Conservation (phyloP, 257 asterid species). For the Fraxinus excelsior region DNA sequence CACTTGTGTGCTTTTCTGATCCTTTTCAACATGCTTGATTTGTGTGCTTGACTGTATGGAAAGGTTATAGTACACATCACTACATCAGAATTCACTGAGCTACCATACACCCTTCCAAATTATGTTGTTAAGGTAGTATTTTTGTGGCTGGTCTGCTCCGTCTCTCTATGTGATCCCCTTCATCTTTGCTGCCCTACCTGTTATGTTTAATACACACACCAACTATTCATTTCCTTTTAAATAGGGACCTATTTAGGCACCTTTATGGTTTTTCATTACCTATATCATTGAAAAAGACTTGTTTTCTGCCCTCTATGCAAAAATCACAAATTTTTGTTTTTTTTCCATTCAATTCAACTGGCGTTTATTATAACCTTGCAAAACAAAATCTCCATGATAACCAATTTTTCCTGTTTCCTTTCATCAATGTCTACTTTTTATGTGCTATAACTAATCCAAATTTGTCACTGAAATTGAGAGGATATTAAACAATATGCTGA, state of each 20-base stretch:
- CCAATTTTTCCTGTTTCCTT: not conserved
- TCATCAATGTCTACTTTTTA: not conserved
- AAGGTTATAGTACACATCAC: not conserved
- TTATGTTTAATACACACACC: too few relatives aligned
- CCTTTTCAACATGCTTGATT: constrained; percentile 16
- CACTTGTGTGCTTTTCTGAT: constrained; percentile 14
- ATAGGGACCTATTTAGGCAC: not conserved
- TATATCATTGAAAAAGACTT: not conserved
- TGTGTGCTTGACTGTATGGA: constrained; percentile 31
- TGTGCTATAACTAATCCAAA: not conserved
- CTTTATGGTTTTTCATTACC: not conserved
- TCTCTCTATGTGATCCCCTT: not conserved
- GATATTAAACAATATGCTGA: not conserved
- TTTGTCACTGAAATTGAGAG: not conserved
- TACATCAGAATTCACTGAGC: not conserved
- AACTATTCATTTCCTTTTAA: not conserved
- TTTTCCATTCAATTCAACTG: not conserved
- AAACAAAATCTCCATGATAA: not conserved
- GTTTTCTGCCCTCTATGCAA: not conserved
- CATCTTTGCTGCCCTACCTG: not conserved
- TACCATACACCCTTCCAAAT: not conserved
- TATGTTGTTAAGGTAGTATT: not conserved
- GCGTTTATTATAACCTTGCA: not conserved
- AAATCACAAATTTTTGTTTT: not conserved
- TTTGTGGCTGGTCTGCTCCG: not conserved